Percentiles rank a stretch among this genome's conserved stretches.
Evolutionary conservation across 345 rosid species (phyloP).

Genomic region (Gossypium thurberi): DNA sequence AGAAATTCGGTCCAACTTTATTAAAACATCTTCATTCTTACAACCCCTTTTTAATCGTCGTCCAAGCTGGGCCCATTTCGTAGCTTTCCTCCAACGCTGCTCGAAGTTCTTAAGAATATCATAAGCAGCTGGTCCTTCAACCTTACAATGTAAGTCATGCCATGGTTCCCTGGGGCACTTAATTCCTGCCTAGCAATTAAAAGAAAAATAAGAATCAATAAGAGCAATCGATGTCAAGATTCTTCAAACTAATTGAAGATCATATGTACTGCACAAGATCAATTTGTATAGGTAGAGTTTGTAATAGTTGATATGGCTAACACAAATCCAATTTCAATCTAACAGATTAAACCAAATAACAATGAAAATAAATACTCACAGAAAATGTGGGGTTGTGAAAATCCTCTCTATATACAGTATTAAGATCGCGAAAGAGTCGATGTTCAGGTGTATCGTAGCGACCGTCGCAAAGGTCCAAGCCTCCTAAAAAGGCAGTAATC

Average conservation of each 20-base stretch:
- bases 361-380: slow-evolving; percentile 19
- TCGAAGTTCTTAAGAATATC: background rate
- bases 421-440: slow-evolving; percentile 48
- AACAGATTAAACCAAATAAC: background rate
- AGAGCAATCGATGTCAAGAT: background rate
- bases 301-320: background rate
- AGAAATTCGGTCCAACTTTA: background rate
- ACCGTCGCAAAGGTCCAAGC: slow-evolving; percentile 74
- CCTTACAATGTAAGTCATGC: slow-evolving; percentile 47
- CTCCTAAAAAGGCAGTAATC: slow-evolving; percentile 56
- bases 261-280: too few species aligned
- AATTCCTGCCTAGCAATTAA: background rate
- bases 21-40: slow-evolving; percentile 1
- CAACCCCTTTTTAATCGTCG: background rate
- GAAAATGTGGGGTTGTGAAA: slow-evolving; percentile 58
- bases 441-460: slow-evolving; percentile 73
- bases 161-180: background rate
- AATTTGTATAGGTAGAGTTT: too few species aligned
- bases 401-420: slow-evolving; percentile 45
- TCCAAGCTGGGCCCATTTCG: background rate
- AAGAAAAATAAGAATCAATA: background rate
- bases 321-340: background rate
- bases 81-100: background rate
- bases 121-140: slow-evolving; percentile 29
- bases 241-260: background rate